A percentile compares a stretch with the other conserved stretches of the same genome.
These are phyloP conservation scores for Boletus rubropictus DNA, from an alignment of 768 basidiomycete genomes.

Conservation along the genomic window DNA sequence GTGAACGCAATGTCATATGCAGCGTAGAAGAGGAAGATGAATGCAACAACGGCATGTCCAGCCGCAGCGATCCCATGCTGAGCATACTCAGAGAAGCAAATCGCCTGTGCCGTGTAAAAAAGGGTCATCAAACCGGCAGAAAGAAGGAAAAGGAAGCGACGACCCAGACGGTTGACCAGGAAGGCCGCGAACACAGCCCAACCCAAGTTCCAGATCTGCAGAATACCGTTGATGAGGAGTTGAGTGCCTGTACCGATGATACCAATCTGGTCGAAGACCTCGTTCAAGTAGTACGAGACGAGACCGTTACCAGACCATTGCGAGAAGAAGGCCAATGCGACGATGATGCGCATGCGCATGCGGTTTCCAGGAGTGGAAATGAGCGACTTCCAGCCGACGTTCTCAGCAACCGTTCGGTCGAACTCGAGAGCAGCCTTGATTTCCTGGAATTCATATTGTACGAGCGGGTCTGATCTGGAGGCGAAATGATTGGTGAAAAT, in stretches of 20 bases:
- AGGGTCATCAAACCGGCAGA: slow-evolving; percentile 56
- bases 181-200: slow-evolving; percentile 56
- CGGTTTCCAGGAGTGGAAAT: slow-evolving; percentile 64
- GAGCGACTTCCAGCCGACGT: slow-evolving; percentile 66
- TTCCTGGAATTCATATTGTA: slow-evolving; percentile 71
- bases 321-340: slow-evolving; percentile 77
- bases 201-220: slow-evolving; percentile 75
- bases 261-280: slow-evolving; percentile 64
- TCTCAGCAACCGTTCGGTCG: slow-evolving; percentile 53
- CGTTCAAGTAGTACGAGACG: slow-evolving; percentile 75
- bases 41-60: slow-evolving; percentile 70
- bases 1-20: slow-evolving; percentile 80
- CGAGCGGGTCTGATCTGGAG: slow-evolving; percentile 54
- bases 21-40: slow-evolving; percentile 80
- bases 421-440: slow-evolving; percentile 73
- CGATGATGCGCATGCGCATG: slow-evolving; percentile 69
- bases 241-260: slow-evolving; percentile 56
- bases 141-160: slow-evolving; percentile 63
- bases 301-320: slow-evolving; percentile 86
- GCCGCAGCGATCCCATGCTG: slow-evolving; percentile 38
- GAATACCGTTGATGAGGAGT: slow-evolving; percentile 80
- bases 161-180: slow-evolving; percentile 60
- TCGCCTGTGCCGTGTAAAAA: slow-evolving; percentile 64
- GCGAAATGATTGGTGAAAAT: neutral
- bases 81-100: slow-evolving; percentile 55